Evolutionary conservation across 2,329 filamentous ascomycete species (phyloP).

Genomic region (Penicillium janthinellum): DNA sequence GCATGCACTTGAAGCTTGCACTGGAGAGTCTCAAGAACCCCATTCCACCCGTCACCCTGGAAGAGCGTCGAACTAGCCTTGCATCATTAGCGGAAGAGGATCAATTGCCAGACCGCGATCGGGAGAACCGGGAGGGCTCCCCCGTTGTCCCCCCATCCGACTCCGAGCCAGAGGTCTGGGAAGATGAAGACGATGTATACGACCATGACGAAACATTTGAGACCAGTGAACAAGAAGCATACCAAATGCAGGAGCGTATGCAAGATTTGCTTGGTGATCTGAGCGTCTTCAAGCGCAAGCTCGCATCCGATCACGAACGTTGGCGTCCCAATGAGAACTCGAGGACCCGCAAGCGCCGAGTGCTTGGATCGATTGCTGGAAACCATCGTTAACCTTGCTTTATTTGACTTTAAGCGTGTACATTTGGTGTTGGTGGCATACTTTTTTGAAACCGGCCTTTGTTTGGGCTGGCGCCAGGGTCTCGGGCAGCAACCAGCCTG

Average conservation of each 20-base stretch:
- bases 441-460: slow-evolving; percentile 17
- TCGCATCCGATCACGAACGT: slow-evolving; percentile 69
- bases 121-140: slow-evolving; percentile 40
- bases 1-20: slow-evolving; percentile 84
- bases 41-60: slow-evolving; percentile 60
- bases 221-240: slow-evolving; percentile 48
- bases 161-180: slow-evolving; percentile 42
- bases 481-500: slow-evolving; percentile 1
- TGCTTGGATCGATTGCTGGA: slow-evolving; percentile 31
- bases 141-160: slow-evolving; percentile 26
- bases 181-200: slow-evolving; percentile 56
- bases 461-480: slow-evolving; percentile 15
- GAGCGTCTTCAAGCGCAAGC: slow-evolving; percentile 78
- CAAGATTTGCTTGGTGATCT: slow-evolving; percentile 80
- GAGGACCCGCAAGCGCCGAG: slow-evolving; percentile 32
- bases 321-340: slow-evolving; percentile 35
- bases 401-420: not conserved
- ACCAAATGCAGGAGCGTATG: slow-evolving; percentile 79
- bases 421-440: slow-evolving; percentile 13
- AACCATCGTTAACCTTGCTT: slow-evolving; percentile 29
- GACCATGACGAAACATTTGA: slow-evolving; percentile 53
- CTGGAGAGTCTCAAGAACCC: slow-evolving; percentile 87
- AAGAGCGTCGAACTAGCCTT: slow-evolving; percentile 35
- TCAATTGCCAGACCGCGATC: slow-evolving; percentile 51
- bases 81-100: slow-evolving; percentile 60